Conservation (phyloP, 2,329 filamentous ascomycete genomes). For the Xylariaceae sp. region DNA sequence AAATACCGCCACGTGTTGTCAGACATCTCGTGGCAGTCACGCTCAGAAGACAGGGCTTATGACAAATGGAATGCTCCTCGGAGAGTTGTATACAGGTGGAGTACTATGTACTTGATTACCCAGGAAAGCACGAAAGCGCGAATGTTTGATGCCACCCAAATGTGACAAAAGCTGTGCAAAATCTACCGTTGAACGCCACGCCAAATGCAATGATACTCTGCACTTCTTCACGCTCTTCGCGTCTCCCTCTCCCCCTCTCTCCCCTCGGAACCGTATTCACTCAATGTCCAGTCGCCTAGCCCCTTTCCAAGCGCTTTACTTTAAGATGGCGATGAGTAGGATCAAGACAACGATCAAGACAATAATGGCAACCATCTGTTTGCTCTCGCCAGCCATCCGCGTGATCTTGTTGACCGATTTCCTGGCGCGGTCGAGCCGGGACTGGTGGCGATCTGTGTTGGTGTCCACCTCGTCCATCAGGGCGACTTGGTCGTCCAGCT, state of each 20-base stretch:
- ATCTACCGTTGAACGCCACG: slow-evolving; percentile 25
- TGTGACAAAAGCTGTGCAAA: slow-evolving; percentile 12
- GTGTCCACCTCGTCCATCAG: slow-evolving; percentile 88
- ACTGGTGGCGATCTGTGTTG: slow-evolving; percentile 76
- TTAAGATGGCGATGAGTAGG: slow-evolving; percentile 77
- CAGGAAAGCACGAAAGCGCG: slow-evolving; percentile 1
- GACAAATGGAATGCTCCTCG: slow-evolving; percentile 10
- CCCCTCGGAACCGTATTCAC: not conserved
- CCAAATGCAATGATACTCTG: slow-evolving; percentile 21
- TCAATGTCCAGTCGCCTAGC: not conserved
- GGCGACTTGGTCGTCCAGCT: slow-evolving; percentile 85
- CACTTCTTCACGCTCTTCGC: not conserved
- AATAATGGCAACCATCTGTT: slow-evolving; percentile 80
- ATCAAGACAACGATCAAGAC: slow-evolving; percentile 79
- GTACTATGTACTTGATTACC: not conserved
- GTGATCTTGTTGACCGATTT: slow-evolving; percentile 70
- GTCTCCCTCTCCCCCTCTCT: not conserved
- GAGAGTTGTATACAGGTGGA: slow-evolving; percentile 11
- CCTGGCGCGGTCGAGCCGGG: slow-evolving; percentile 71
- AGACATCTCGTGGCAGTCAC: no score
- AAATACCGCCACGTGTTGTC: no score
- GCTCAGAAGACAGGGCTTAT: no score
- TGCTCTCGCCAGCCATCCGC: slow-evolving; percentile 75
- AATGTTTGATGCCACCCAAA: slow-evolving; percentile 11
- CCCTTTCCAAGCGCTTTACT: slow-evolving; percentile 44